phyloP scores from a whole-genome alignment of 1,284 basidiomycete genomes.

The Tremellales sp. region DNA sequence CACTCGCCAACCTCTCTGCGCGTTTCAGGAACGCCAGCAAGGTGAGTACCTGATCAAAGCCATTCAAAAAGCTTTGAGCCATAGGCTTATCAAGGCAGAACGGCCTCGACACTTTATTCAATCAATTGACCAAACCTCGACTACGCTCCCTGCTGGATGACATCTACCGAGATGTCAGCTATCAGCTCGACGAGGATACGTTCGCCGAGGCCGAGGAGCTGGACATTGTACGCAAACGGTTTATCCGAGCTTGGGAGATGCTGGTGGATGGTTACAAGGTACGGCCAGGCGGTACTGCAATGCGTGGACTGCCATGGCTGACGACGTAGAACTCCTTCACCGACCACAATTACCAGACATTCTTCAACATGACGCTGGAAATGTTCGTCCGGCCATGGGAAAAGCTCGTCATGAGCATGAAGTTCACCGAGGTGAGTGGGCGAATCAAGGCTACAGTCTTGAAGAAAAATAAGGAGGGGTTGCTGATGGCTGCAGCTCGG shows the following conservation, averaged over 20 bases:
- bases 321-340: slow-evolving; percentile 70
- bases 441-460: neutral
- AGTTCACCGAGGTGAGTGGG: slow-evolving; percentile 75
- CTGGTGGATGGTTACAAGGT: slow-evolving; percentile 82
- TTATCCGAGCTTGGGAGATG: slow-evolving; percentile 75
- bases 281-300: too few species aligned
- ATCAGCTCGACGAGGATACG: slow-evolving; percentile 80
- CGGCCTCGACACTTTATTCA: slow-evolving; percentile 90
- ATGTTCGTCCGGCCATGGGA: slow-evolving; percentile 91
- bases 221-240: slow-evolving; percentile 81
- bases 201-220: slow-evolving; percentile 79
- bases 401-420: slow-evolving; percentile 71
- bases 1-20: slow-evolving; percentile 47
- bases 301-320: too few species aligned
- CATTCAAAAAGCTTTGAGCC: neutral
- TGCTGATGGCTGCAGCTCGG: slow-evolving; percentile 61
- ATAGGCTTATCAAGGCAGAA: slow-evolving; percentile 51
- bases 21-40: slow-evolving; percentile 68
- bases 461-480: neutral
- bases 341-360: slow-evolving; percentile 76
- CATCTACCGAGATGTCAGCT: slow-evolving; percentile 82
- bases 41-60: slow-evolving; percentile 49
- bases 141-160: slow-evolving; percentile 78
- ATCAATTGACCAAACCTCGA: slow-evolving; percentile 80
- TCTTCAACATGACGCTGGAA: slow-evolving; percentile 81